A percentile compares a stretch with the other conserved stretches of the same genome.
Conservation (phyloP, 768 basidiomycete genomes). For the Harrya chromipes region DNA sequence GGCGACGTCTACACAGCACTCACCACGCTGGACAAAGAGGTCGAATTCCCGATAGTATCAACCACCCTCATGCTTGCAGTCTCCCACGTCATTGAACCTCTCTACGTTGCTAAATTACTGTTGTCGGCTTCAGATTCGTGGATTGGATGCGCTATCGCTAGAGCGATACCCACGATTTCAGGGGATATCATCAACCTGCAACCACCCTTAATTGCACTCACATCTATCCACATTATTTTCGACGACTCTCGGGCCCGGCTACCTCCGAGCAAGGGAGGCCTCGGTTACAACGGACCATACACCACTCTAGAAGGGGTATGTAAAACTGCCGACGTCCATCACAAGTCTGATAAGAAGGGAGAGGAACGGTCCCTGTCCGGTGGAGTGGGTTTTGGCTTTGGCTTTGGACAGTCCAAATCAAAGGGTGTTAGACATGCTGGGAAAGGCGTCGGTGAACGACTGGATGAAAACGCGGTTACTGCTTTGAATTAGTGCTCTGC, state of each 20-base stretch:
- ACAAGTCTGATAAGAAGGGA: conserved; percentile 35
- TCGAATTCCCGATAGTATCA: conserved; percentile 52
- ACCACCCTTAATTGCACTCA: conserved; percentile 54
- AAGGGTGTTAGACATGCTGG: conserved; percentile 27
- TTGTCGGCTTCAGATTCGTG: conserved; percentile 32
- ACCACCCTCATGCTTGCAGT: conserved; percentile 63
- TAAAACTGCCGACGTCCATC: conserved; percentile 50
- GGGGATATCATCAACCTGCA: conserved; percentile 56
- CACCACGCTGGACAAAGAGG: conserved; percentile 54
- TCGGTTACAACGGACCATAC: conserved; percentile 61
- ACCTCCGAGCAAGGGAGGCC: conserved; percentile 51
- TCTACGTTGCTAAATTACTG: conserved; percentile 47
- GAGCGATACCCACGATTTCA: conserved; percentile 41
- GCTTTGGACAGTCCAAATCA: conserved; percentile 31
- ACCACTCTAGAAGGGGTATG: conserved; percentile 57
- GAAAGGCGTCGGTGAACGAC: conserved; percentile 24
- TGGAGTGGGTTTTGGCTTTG: conserved; percentile 46
- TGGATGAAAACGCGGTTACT: conserved; percentile 16
- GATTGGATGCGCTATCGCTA: conserved; percentile 33
- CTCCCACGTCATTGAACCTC: conserved; percentile 55
- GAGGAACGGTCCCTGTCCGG: conserved; percentile 41
- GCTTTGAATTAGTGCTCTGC: conserved; percentile 16
- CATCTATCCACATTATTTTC: conserved; percentile 54
- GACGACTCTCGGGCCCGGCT: conserved; percentile 64
- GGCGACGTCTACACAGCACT: conserved; percentile 61